A percentile compares a stretch with the other conserved stretches of the same genome.
Evolutionary conservation across 169 alveolate species (phyloP).

Genomic region (Pseudocohnilembus persalinus): DNA sequence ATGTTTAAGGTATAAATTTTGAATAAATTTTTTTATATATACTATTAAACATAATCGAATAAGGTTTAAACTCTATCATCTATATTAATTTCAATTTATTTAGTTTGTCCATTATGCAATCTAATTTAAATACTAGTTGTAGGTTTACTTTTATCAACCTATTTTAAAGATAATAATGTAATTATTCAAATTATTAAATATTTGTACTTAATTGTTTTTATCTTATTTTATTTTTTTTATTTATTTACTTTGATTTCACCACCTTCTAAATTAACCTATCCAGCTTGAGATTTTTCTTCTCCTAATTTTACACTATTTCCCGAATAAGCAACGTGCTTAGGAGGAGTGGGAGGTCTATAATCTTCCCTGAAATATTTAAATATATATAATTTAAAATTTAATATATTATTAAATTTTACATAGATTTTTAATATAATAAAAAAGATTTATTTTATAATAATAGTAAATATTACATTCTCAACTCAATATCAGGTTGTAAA

Average conservation of each 20-base stretch:
- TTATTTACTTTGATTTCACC: neutral
- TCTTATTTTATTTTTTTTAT: too few relatives aligned
- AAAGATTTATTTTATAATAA: too few relatives aligned
- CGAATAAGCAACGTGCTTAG: slow-evolving; percentile 59
- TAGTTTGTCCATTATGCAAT: slow-evolving; percentile 56
- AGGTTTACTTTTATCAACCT: slow-evolving; percentile 43
- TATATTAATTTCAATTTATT: slow-evolving; percentile 34
- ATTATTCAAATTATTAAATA: slow-evolving; percentile 35
- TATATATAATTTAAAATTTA: too few relatives aligned
- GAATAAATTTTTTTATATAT: too few relatives aligned
- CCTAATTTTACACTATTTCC: slow-evolving; percentile 59
- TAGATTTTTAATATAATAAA: too few relatives aligned
- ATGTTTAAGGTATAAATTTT: neutral
- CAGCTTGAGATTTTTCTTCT: slow-evolving; percentile 16
- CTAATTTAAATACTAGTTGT: slow-evolving; percentile 51
- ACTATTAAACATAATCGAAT: slow-evolving; percentile 31
- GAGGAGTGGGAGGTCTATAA: slow-evolving; percentile 63
- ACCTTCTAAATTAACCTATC: neutral
- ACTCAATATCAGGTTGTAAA: neutral
- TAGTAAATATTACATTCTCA: neutral
- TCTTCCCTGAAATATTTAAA: slow-evolving; percentile 43
- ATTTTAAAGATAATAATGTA: slow-evolving; percentile 36
- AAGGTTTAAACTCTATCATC: slow-evolving; percentile 45
- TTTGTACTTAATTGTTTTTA: too few relatives aligned
- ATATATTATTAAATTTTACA: too few relatives aligned